Base-by-base conservation (phyloP, 1,139 yeast genomes). In the Barnettozyma hawaiiensis region DNA sequence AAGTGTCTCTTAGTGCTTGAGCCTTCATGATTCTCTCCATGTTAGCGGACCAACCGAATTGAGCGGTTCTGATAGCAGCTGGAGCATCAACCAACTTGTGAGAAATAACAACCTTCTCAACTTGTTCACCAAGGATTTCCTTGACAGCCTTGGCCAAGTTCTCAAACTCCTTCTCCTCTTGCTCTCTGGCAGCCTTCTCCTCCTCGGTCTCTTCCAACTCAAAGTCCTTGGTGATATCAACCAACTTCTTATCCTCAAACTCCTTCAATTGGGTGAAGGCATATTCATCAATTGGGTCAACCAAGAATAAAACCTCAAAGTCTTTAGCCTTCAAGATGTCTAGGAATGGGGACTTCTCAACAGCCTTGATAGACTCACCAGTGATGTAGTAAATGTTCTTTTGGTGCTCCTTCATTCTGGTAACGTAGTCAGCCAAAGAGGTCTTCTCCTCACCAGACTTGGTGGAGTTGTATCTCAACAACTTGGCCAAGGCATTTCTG, bases 1-100 rank as follows among this genome's bases (percentile, higher is more conserved):
- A 81, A 60, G 96, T 85, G 71, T 92, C 98, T 77, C 98, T 90
- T 63, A 92, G 79, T 61, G 99, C 98, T 78, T 92, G 99, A 53
- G 98, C 98, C 80, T 92, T 92, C 99, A 92, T 94, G 78, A 92
- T 92, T 84, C 98, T 92, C 78, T 92, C 99, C 98, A 94, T 94
- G 79, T 92, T 92, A 63, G 99, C 99, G 59, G 98, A 92, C 99
- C 99, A 92, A 69, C 99, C 98, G 70, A 92, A 92, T 77, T 92
- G 98, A 61, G 97, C 97, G 59, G 98, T 92, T 81, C 97, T 89
- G 67, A 92, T 90, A 60, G 98, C 98, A 69, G 98, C 98, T 70
- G 99, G 99, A 47, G 98, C 94, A 64, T 90, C 97, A 61, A 89
- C 89, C 65, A 94, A 82, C 75, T 87, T 89, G 77, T 90, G 94